A percentile compares a stretch with the other conserved stretches of the same genome.
Evolutionary conservation across 129 eudicot genomes (phyloP).

Genomic region (Helichrysum umbraculigerum): DNA sequence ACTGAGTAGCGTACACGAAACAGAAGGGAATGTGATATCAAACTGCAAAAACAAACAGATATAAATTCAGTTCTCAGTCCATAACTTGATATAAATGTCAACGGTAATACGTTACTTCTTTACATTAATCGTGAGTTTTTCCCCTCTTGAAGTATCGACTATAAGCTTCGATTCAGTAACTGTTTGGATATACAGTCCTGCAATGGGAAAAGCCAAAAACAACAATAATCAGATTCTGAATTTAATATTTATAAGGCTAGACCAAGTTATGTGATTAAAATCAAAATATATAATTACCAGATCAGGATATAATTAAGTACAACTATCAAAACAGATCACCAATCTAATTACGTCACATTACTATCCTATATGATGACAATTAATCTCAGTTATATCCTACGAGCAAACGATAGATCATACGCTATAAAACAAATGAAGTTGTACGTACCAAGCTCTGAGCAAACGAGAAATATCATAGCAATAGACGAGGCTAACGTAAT

Average conservation of each 20-base stretch:
- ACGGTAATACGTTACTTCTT: not conserved
- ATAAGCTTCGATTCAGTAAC: constrained; percentile 44
- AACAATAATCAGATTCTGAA: constrained; percentile 13
- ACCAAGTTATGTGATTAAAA: too few species aligned
- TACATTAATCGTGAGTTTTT: constrained; percentile 38
- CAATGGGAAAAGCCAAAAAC: constrained; percentile 32
- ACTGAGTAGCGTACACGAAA: constrained; percentile 87
- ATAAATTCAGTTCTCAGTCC: constrained; percentile 17
- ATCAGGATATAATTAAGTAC: too few species aligned
- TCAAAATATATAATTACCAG: too few species aligned
- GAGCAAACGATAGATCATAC: constrained; percentile 1
- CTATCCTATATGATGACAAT: too few species aligned
- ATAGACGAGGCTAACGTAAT: constrained; percentile 69
- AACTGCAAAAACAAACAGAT: constrained; percentile 57
- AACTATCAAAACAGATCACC: too few species aligned
- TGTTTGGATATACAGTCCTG: constrained; percentile 59
- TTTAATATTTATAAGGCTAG: not conserved
- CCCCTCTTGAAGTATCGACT: constrained; percentile 45
- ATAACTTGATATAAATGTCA: not conserved
- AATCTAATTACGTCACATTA: too few species aligned
- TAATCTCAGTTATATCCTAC: not conserved
- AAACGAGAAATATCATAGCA: constrained; percentile 58
- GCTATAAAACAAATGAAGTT: not conserved
- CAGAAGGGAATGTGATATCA: constrained; percentile 87
- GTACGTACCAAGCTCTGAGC: constrained; percentile 67